Evolutionary conservation across 2,329 filamentous ascomycete genomes (phyloP).

Genomic region (Verticillium albo-atrum): DNA sequence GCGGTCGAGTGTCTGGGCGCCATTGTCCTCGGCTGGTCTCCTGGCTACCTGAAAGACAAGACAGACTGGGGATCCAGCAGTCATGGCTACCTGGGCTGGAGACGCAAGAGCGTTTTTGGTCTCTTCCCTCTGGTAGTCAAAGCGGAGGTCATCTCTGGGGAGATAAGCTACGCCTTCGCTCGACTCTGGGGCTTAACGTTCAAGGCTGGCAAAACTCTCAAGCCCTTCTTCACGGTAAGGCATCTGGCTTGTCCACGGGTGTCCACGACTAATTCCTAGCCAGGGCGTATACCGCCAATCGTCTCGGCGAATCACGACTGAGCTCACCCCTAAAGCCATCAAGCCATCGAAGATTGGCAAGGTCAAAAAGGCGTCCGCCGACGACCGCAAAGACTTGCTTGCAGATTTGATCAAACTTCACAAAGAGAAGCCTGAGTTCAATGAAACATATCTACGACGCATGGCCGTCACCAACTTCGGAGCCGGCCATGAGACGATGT

Average conservation of each 20-base stretch:
- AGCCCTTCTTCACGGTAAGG: conserved; percentile 45
- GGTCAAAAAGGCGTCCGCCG: conserved; percentile 15
- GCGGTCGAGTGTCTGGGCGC: conserved; percentile 47
- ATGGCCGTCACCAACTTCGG: conserved; percentile 53
- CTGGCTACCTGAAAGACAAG: conserved; percentile 36
- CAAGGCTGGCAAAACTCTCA: conserved; percentile 35
- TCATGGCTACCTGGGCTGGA: conserved; percentile 46
- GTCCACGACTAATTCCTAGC: neutral
- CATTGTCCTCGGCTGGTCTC: conserved; percentile 47
- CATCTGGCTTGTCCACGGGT: neutral
- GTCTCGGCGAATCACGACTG: conserved; percentile 25
- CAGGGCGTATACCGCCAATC: conserved; percentile 18
- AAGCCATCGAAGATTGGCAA: conserved; percentile 17
- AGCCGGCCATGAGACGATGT: conserved; percentile 51
- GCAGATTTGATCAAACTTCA: conserved; percentile 43
- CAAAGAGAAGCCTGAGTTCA: conserved; percentile 39
- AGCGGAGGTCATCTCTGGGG: conserved; percentile 30
- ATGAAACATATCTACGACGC: conserved; percentile 40
- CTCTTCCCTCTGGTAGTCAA: conserved; percentile 40
- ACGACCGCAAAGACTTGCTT: conserved; percentile 35
- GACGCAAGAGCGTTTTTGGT: conserved; percentile 47
- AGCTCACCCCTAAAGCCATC: conserved; percentile 15
- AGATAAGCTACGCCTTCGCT: conserved; percentile 33
- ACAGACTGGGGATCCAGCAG: conserved; percentile 42
- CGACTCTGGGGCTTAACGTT: conserved; percentile 41